Conservation (phyloP, 257 asterid species). For the Solanum pimpinellifolium region DNA sequence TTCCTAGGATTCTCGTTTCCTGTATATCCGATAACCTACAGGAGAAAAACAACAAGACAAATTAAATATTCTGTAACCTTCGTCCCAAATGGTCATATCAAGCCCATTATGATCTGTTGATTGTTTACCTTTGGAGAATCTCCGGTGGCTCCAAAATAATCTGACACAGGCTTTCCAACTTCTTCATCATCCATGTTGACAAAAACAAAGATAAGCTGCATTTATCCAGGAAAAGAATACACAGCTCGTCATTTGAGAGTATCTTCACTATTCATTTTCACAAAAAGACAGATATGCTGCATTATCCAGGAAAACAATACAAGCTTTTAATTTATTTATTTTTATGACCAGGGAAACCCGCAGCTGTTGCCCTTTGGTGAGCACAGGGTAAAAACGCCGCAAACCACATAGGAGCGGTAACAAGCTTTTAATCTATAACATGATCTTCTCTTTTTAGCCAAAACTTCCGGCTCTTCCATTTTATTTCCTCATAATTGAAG, state of each 20-base stretch:
- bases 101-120: neutral
- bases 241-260: neutral
- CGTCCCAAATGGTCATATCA: neutral
- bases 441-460: neutral
- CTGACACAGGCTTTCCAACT: conserved; percentile 82
- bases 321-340: neutral
- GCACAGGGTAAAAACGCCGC: too few relatives aligned
- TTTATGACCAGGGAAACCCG: too few relatives aligned
- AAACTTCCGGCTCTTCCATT: neutral
- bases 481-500: neutral
- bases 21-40: conserved; percentile 63
- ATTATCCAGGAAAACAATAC: neutral
- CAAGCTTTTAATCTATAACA: neutral
- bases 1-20: conserved; percentile 59
- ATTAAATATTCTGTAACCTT: neutral
- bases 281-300: neutral
- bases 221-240: conserved; percentile 4
- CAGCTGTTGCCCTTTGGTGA: too few relatives aligned
- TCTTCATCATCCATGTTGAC: conserved; percentile 80
- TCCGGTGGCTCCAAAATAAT: conserved; percentile 77
- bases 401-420: neutral
- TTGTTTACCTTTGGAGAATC: conserved; percentile 56
- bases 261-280: neutral
- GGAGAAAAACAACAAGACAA: neutral
- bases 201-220: conserved; percentile 75